Conservation (phyloP, 2,329 filamentous ascomycete genomes). For the Arthrobotrys megalospora region DNA sequence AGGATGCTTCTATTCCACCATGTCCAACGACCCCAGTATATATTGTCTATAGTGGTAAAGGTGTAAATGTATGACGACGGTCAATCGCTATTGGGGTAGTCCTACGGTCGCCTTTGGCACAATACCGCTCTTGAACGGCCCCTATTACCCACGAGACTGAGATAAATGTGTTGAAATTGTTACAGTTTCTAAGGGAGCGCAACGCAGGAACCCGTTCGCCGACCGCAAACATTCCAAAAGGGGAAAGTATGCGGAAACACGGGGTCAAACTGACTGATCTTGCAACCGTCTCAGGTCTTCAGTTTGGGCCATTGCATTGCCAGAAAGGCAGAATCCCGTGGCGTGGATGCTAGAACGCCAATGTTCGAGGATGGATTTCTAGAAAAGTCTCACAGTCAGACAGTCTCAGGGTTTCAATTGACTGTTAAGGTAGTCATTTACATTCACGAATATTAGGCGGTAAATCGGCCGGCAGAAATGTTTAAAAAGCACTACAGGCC, state of each 20-base stretch:
- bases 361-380: not conserved
- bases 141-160: too few relatives aligned
- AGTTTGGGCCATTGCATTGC: not conserved
- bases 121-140: too few relatives aligned
- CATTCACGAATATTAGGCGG: not conserved
- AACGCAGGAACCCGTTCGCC: not conserved
- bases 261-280: conserved; percentile 5
- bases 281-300: not conserved
- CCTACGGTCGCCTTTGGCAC: too few relatives aligned
- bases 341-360: not conserved
- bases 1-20: too few relatives aligned
- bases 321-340: not conserved
- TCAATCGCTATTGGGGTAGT: too few relatives aligned
- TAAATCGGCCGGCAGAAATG: not conserved
- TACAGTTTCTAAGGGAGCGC: not conserved
- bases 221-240: not conserved
- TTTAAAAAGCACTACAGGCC: conserved; percentile 3
- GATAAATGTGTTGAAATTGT: not conserved
- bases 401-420: not conserved
- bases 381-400: conserved; percentile 15
- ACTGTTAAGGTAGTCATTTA: not conserved
- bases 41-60: too few relatives aligned
- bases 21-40: too few relatives aligned
- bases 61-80: too few relatives aligned
- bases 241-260: conserved; percentile 7